Base-by-base conservation (phyloP, 1,284 basidiomycete genomes). In the Ganoderma resinaceum region DNA sequence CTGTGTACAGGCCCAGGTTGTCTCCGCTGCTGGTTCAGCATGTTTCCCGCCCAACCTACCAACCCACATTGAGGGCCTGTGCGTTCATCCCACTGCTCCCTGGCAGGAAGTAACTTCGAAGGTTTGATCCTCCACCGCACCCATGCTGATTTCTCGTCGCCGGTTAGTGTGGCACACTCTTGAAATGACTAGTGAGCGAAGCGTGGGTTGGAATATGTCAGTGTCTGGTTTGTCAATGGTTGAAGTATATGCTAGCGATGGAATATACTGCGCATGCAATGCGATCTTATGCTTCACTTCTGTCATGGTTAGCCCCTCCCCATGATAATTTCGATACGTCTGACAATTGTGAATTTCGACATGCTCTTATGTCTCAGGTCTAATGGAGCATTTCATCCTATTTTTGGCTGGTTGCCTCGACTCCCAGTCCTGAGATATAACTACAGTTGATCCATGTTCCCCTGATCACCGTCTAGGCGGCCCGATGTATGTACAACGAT, bases 21-120 rank as follows among this genome's bases (percentile, higher is more conserved):
- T 71, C 14, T 71, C 72, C 5, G 70, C 68, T 3, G 71, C 74
- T 20, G 76, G 58, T 18, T 53, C 65, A 7, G 70, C 72, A 14
- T 77, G 75, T 61, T 73, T 76, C 72, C 76, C 76, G 61, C 75
- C 76, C 9, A 70, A 65, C 6, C 69, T 74, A 62, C 75, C 74
- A 20, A 68, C 74, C 38, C 68, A 69, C 60, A 73, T 75, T 9
- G 69, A 75, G 61, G 76, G 73, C 18, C 57, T 70, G 6, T 78
- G 76, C 67, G 60, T 70, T 16, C 61, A 74, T 1, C 55, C 66
- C 46, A 70, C 72, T 29, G 65, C 65, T 7, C 55, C 46, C 49
- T 77, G 75, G 74, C 68, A 70, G 35, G 69, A 43, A 9, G 76
- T 75, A 14, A 5, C 55, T 26, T 26, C 14, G 37, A 2, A 2